Evolutionary conservation across 2,329 filamentous ascomycete genomes (phyloP), one percentile per base, ranked within the genome.

Genomic region (Trichoderma sp.): DNA sequence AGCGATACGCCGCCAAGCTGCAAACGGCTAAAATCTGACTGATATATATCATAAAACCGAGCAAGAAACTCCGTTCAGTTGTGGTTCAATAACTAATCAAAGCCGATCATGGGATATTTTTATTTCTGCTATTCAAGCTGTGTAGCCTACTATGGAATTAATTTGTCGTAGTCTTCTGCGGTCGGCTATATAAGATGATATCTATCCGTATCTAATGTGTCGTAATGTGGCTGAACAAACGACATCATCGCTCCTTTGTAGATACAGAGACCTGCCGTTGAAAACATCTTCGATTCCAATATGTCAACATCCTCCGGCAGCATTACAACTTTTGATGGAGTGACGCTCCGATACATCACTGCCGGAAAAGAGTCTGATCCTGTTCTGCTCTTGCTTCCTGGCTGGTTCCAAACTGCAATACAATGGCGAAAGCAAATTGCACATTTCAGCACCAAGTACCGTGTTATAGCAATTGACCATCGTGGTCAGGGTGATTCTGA

Each of bases 401-500:
- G 82, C 35, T 83, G 82, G 82, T 77, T 78, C 8, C 82, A 83
- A 59, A 80, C 81, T 2, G 81, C 81, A 1, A 78, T 80, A 3
- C 78, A 81, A 75, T 84, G 81, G 80, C 78, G 77, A 62, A 81
- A 82, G 73, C 82, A 82, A 38, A 78, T 81, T 3, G 76, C 77
- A 6, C 76, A 82, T 76, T 83, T 84, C 74, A 75, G 78, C 33
- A 63, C 76, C 29, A 76, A 77, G 35, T 83, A 79, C 77, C 81
- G 79, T 33, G 80, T 83, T 21, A 83, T 81, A 7, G 81, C 82
- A 0, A 81, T 80, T 74, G 81, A 83, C 76, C 74, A 81, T 76
- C 81, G 82, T 27, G 81, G 82, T n/a, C 82, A 83, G 45, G 81
- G 82, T 56, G 81, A 82, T 27, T 83, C 82, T 14, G 82, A 83